phyloP scores from a whole-genome alignment of 768 basidiomycete genomes.

The Kwoniella sp. region DNA sequence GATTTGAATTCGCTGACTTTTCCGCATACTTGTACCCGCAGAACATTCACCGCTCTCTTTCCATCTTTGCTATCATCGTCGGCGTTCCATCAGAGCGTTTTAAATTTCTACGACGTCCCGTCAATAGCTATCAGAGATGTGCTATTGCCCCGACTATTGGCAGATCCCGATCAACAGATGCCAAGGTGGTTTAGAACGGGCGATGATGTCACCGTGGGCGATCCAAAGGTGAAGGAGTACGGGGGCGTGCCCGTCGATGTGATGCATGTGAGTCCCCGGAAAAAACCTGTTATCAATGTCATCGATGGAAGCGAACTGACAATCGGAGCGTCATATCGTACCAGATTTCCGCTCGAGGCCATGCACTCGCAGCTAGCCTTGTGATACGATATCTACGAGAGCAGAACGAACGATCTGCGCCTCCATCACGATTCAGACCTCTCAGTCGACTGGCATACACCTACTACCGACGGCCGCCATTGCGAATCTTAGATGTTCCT shows the following conservation, averaged over 20 bases:
- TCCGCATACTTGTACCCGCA: constrained; percentile 11
- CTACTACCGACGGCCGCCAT: constrained; percentile 13
- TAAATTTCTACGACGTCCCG: constrained; percentile 46
- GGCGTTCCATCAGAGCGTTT: constrained; percentile 45
- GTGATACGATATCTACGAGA: constrained; percentile 35
- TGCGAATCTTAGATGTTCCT: constrained; percentile 31
- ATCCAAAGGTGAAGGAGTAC: constrained; percentile 39
- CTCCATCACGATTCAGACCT: constrained; percentile 13
- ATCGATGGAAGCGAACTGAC: too few relatives aligned
- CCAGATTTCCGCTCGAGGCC: constrained; percentile 48
- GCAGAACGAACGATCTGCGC: constrained; percentile 28
- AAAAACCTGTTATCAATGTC: too few relatives aligned
- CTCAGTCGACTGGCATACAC: constrained; percentile 19
- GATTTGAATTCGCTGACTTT: too few relatives aligned
- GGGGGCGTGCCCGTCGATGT: constrained; percentile 45
- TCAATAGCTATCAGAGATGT: constrained; percentile 44
- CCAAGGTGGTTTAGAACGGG: constrained; percentile 48
- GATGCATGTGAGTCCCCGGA: constrained; percentile 46
- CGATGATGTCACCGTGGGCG: constrained; percentile 23
- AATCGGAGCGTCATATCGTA: too few relatives aligned
- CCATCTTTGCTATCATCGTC: constrained; percentile 40
- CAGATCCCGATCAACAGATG: constrained; percentile 35
- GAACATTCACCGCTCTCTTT: constrained; percentile 51
- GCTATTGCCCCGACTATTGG: constrained; percentile 34
- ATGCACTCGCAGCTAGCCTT: constrained; percentile 38